Percentiles rank a stretch among this genome's conserved stretches.
Conservation (phyloP, 2,329 filamentous ascomycete species). For the Anisogramma anomala region DNA sequence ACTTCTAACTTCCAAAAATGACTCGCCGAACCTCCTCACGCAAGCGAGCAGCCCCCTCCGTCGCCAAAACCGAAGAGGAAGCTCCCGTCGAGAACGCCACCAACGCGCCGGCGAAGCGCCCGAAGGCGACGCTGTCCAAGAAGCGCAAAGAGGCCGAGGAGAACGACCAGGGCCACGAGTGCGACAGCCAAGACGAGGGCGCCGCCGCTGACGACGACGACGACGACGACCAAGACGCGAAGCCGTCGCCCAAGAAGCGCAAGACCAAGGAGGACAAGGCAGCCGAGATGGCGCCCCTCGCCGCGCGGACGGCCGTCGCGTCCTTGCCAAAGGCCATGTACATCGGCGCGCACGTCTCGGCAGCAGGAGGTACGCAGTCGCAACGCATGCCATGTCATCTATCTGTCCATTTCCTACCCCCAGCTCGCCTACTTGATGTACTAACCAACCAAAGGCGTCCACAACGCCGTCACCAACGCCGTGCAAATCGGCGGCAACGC, state of each 20-base stretch:
- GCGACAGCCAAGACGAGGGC: slow-evolving; percentile 12
- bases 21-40: slow-evolving; percentile 10
- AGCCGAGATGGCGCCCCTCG: slow-evolving; percentile 48
- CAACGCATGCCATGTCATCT: no score
- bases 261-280: slow-evolving; percentile 28
- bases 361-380: slow-evolving; percentile 79
- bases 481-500: slow-evolving; percentile 78
- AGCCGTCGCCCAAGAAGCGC: slow-evolving; percentile 31
- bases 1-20: slow-evolving; percentile 1
- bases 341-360: slow-evolving; percentile 86
- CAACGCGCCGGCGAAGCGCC: slow-evolving; percentile 20
- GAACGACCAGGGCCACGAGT: slow-evolving; percentile 16
- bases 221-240: slow-evolving; percentile 18
- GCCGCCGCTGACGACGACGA: slow-evolving; percentile 9
- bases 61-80: slow-evolving; percentile 17
- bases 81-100: slow-evolving; percentile 13
- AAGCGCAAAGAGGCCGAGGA: slow-evolving; percentile 18
- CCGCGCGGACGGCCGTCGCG: slow-evolving; percentile 50
- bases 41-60: slow-evolving; percentile 15
- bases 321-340: slow-evolving; percentile 61
- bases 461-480: slow-evolving; percentile 73
- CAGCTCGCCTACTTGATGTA: neutral
- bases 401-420: no score
- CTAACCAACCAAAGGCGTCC: slow-evolving; percentile 50
- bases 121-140: slow-evolving; percentile 15